Percentiles rank a stretch among this genome's conserved stretches.
phyloP scores from a whole-genome alignment of 192 early-diverging fungal species.

The Dissophora globulifera region DNA sequence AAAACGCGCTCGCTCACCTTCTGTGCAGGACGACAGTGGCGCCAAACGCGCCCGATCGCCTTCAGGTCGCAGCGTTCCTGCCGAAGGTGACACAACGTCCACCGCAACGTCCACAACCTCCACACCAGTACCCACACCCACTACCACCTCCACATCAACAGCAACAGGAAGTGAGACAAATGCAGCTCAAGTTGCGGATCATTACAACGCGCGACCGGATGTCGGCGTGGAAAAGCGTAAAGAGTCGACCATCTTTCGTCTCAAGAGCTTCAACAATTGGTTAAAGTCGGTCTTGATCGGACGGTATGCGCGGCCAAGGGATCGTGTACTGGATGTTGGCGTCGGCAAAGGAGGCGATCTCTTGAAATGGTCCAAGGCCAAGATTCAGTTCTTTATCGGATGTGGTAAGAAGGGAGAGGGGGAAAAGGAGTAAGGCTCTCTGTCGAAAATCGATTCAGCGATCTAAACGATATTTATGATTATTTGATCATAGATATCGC shows the following conservation, averaged over 20 bases:
- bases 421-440: no score
- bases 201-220: constrained; percentile 89
- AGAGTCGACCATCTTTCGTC: constrained; percentile 84
- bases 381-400: constrained; percentile 80
- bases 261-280: constrained; percentile 98
- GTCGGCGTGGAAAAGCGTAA: constrained; percentile 78
- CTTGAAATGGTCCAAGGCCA: constrained; percentile 79
- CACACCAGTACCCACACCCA: no score
- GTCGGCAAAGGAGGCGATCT: constrained; percentile 97
- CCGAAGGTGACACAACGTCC: no score
- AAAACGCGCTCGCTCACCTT: constrained; percentile 26
- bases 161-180: constrained; percentile 22
- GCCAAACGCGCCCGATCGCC: constrained; percentile 8
- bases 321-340: constrained; percentile 86
- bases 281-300: constrained; percentile 89
- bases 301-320: constrained; percentile 59
- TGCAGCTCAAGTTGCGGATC: constrained; percentile 66
- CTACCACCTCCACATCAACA: no score
- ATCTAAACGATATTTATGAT: no score
- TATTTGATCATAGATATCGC: constrained; percentile 79
- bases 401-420: constrained; percentile 63
- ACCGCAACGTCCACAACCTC: no score
- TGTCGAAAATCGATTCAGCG: no score
- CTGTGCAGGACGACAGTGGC: neutral
- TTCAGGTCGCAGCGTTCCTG: neutral